Evolutionary conservation across 768 basidiomycete genomes (phyloP).

Genomic region (Mycena floridula): DNA sequence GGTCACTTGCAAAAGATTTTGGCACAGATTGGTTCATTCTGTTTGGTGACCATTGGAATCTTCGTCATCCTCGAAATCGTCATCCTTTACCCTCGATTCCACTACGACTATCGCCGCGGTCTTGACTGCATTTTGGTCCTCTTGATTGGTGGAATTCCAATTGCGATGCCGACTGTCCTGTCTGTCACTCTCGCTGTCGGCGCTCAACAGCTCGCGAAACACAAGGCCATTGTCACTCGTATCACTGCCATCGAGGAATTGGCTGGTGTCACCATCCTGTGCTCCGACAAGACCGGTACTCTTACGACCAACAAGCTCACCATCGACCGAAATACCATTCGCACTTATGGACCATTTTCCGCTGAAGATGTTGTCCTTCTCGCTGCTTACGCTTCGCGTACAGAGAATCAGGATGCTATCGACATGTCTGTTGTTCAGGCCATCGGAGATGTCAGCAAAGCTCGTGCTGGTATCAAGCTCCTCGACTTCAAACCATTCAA

Average conservation of each 20-base stretch:
- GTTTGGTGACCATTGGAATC: slow-evolving; percentile 90
- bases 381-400: slow-evolving; percentile 93
- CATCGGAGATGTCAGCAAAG: slow-evolving; percentile 62
- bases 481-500: slow-evolving; percentile 99
- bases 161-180: slow-evolving; percentile 98
- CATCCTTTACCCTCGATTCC: slow-evolving; percentile 89
- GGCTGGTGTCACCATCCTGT: slow-evolving; percentile 96
- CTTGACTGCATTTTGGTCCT: slow-evolving; percentile 97
- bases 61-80: slow-evolving; percentile 94
- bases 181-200: slow-evolving; percentile 98
- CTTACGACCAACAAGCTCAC: slow-evolving; percentile 99
- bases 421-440: slow-evolving; percentile 82
- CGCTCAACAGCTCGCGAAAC: slow-evolving; percentile 97
- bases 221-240: slow-evolving; percentile 99
- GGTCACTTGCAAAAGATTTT: slow-evolving; percentile 99
- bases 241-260: slow-evolving; percentile 99
- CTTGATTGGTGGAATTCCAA: slow-evolving; percentile 99
- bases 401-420: slow-evolving; percentile 99
- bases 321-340: slow-evolving; percentile 88
- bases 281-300: slow-evolving; percentile 98
- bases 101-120: slow-evolving; percentile 86
- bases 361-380: slow-evolving; percentile 90
- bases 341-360: slow-evolving; percentile 84
- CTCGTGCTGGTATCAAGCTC: slow-evolving; percentile 90
- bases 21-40: slow-evolving; percentile 97